Evolutionary conservation across 768 basidiomycete species (phyloP).

Genomic region (Mycena albidolilacea): DNA sequence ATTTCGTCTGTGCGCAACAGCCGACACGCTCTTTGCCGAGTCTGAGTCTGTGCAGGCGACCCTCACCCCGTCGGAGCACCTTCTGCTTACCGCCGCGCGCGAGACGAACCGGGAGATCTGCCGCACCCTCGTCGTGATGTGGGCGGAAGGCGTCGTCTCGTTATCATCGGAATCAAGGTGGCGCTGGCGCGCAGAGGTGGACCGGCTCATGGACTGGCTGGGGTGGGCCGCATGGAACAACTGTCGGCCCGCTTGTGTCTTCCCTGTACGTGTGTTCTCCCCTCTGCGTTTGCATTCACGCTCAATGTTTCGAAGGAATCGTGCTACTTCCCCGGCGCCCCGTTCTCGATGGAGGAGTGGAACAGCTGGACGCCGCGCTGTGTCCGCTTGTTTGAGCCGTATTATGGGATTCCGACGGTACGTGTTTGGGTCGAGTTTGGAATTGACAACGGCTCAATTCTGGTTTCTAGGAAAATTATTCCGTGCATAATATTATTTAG

Average conservation of each 20-base stretch:
- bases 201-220: slow-evolving; percentile 62
- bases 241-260: slow-evolving; percentile 61
- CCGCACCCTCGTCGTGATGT: slow-evolving; percentile 59
- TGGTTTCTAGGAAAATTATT: not conserved
- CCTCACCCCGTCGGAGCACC: slow-evolving; percentile 49
- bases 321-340: slow-evolving; percentile 31
- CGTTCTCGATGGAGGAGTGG: slow-evolving; percentile 34
- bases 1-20: slow-evolving; percentile 49
- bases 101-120: slow-evolving; percentile 63
- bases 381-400: slow-evolving; percentile 32
- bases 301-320: slow-evolving; percentile 23
- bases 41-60: slow-evolving; percentile 15
- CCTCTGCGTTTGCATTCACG: not conserved
- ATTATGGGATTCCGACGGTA: slow-evolving; percentile 4
- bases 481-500: too few relatives aligned
- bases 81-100: slow-evolving; percentile 49
- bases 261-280: slow-evolving; percentile 54
- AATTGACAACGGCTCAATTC: not conserved
- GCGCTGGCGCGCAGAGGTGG: slow-evolving; percentile 54
- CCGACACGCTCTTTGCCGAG: slow-evolving; percentile 47
- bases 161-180: slow-evolving; percentile 1
- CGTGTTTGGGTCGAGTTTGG: not conserved
- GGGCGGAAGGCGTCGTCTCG: slow-evolving; percentile 57
- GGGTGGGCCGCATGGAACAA: slow-evolving; percentile 68
- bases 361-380: slow-evolving; percentile 24